A percentile compares a stretch with the other conserved stretches of the same genome.
These are phyloP conservation scores for Fraxinus americana DNA, from an alignment of 257 asterid genomes.

Conservation along the genomic window DNA sequence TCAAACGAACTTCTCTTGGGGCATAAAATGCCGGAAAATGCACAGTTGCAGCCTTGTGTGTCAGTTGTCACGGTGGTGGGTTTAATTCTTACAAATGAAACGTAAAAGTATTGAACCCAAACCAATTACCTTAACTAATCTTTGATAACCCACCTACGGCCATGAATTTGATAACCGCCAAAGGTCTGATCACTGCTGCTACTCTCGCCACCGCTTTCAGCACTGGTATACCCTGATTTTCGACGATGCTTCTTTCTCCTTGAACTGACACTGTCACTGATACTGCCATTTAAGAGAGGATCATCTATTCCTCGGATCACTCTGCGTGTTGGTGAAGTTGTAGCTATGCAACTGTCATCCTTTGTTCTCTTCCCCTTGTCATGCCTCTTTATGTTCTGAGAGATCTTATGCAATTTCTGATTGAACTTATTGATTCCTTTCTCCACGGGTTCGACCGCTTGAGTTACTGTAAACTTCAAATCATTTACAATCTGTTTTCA, in stretches of 20 bases:
- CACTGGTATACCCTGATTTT: conserved; percentile 80
- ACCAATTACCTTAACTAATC: conserved; percentile 41
- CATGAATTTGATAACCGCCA: conserved; percentile 67
- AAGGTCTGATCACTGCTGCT: conserved; percentile 58
- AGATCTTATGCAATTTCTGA: conserved; percentile 69
- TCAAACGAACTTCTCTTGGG: neutral
- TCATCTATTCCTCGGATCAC: conserved; percentile 90
- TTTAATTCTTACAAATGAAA: neutral
- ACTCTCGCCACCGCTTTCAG: conserved; percentile 92
- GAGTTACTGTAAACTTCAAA: conserved; percentile 83
- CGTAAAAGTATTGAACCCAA: neutral
- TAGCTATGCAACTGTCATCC: conserved; percentile 70
- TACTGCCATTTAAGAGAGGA: conserved; percentile 88
- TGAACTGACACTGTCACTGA: conserved; percentile 66
- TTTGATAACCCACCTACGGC: conserved; percentile 83
- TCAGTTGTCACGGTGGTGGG: neutral
- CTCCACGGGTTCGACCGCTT: conserved; percentile 97
- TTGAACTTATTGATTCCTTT: conserved; percentile 85
- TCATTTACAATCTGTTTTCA: conserved; percentile 83
- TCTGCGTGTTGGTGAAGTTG: conserved; percentile 52
- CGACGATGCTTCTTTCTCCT: conserved; percentile 76
- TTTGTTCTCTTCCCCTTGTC: conserved; percentile 66
- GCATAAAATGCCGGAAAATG: neutral
- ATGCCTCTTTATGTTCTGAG: conserved; percentile 80
- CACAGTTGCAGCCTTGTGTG: neutral